Conservation (phyloP, 2,329 filamentous ascomycete species). For the Aspergillus ruber region DNA sequence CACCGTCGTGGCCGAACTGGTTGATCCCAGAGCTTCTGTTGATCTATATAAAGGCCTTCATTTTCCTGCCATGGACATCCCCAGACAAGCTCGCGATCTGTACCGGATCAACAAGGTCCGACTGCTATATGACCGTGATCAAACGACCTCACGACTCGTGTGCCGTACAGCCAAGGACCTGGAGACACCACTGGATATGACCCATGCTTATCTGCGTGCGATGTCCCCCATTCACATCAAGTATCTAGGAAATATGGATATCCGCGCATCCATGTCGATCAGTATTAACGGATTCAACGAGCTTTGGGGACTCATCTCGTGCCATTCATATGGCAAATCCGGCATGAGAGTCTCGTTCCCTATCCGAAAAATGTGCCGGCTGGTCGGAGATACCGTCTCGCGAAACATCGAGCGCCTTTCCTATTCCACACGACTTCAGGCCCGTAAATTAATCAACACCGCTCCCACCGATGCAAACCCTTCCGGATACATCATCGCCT, state of each 20-base stretch:
- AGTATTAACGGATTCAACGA: constrained; percentile 82
- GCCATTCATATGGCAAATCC: constrained; percentile 72
- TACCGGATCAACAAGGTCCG: constrained; percentile 89
- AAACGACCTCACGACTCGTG: constrained; percentile 71
- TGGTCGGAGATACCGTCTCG: constrained; percentile 79
- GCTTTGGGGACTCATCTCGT: constrained; percentile 82
- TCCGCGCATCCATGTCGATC: constrained; percentile 91
- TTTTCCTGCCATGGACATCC: constrained; percentile 80
- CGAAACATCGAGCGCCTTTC: constrained; percentile 82
- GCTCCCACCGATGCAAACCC: constrained; percentile 74
- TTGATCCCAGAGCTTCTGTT: constrained; percentile 70
- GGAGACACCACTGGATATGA: constrained; percentile 70
- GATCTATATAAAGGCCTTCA: constrained; percentile 83
- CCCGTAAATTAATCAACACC: constrained; percentile 83
- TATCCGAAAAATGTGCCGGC: constrained; percentile 82
- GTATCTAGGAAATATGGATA: constrained; percentile 81
- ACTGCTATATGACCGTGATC: constrained; percentile 76
- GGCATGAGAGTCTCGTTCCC: constrained; percentile 92
- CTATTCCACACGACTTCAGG: constrained; percentile 76
- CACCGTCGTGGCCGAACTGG: constrained; percentile 77
- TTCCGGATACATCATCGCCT: constrained; percentile 83
- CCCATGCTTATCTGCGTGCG: constrained; percentile 74
- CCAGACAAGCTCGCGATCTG: constrained; percentile 80
- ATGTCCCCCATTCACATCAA: constrained; percentile 82
- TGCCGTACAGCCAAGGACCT: constrained; percentile 63